Evolutionary conservation across 2,329 filamentous ascomycete genomes (phyloP), one percentile per base, ranked within the genome.

Genomic region (Clarireedia hainanense): DNA sequence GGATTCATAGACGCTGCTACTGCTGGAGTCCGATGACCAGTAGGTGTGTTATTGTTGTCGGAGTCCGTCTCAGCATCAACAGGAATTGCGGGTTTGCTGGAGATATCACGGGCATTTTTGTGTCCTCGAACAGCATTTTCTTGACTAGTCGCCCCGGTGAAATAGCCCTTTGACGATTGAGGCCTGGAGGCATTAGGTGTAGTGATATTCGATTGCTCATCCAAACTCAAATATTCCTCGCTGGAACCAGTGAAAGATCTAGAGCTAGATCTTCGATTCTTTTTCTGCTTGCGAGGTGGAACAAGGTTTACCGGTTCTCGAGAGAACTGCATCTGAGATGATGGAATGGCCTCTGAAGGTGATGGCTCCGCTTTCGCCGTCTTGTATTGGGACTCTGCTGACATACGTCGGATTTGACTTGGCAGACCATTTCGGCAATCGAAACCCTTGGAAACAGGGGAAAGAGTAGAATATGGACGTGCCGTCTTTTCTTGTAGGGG

Each of bases 101-200:
- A 40, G 24, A n/a, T 23, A 46, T 56, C 40, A n/a, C 37, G 40
- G 30, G 17, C 5, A 9, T 50, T 49, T n/a, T 54, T 34, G 27
- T 30, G 12, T 20, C 48, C 26, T n/a, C 24, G 45, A 34, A 26
- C 20, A 40, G 17, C 6, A 26, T 17, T 27, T 17, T 55, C 47
- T 30, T 55, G 27, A 15, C 26, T 27, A 12, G 39, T 17, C 34
- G 2, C 26, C 6, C 42, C 15, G 23, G 48, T 26, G 2, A 49
- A 10, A 49, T 34, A 17, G 34, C 58, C 62, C 49, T 64, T 63
- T 27, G 61, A 56, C 6, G 66, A 66, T 15, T 61, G 58, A 43
- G 66, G 65, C 49, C 63, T 60, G 0, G 66, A 68, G 6, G 55
- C 58, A 24, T 56, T 60, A 34, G 65, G 65, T 9, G 64, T 67